Base-by-base conservation (phyloP, 2,329 filamentous ascomycete species). In the Cercospora nicotianae region DNA sequence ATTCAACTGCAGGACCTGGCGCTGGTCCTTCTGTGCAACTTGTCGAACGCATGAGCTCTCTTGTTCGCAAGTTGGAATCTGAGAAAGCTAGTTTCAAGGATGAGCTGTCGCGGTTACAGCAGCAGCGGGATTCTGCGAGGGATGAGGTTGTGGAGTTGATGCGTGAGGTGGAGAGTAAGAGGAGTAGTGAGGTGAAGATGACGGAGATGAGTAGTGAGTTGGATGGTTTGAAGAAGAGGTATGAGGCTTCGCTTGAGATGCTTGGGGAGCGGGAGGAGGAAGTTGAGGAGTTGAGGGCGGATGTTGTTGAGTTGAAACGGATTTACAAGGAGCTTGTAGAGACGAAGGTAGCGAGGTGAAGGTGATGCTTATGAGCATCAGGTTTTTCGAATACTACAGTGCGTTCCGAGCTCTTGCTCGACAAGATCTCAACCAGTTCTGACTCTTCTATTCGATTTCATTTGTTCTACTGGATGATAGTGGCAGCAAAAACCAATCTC, bases 291-390 rank as follows among this genome's bases (percentile, higher is more conserved):
- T 83, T 99, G 72, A 89, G 86, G 79, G 90, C 91, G 12, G 95
- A 98, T 83, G 91, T 99, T 63, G 85, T 89, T 72, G 95, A 99
- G 83, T 85, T 99, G 78, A 99, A 99, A 84, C 90, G 90, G 76
- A 97, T 99, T 86, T 98, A 98, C 82, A 88, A 93, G 72, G 94
- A 98, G 77, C 81, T 99, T 79, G 91, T 96, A 60, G 92, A 96
- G 69, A 68, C 71, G 62, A 79, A 78, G 66, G 71, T 77, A 30
- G 73, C 72, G 16, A 58, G 13, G 53, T 58, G 30, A 33, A 57
- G 5, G 0, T 3, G 53, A 30, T 33, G 26, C 13, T 58, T 7
- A 3, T 30, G 26, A 30, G 53, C 30, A 31, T 58, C 23, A 26
- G 20, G 6, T 42, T 42, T 33, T 42, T 48, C 18, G 9, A 51